A percentile compares a stretch with the other conserved stretches of the same genome.
phyloP scores from a whole-genome alignment of 768 basidiomycete species.

The Paxillus rubicundulus region DNA sequence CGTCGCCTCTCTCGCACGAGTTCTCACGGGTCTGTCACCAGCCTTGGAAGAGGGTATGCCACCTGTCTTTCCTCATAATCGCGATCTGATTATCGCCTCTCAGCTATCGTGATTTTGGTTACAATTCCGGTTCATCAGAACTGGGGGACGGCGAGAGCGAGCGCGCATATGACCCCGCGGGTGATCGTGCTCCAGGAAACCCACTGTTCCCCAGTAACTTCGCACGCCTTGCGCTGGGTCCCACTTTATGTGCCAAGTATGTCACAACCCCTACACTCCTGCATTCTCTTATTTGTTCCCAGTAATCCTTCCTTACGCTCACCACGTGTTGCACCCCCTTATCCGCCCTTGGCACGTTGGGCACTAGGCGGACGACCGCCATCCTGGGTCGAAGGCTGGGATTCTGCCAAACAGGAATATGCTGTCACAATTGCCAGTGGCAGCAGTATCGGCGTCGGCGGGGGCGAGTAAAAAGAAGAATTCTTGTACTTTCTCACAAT shows the following conservation, averaged over 20 bases:
- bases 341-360: slow-evolving; percentile 25
- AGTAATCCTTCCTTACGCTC: slow-evolving; percentile 28
- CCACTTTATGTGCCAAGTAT: slow-evolving; percentile 59
- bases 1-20: slow-evolving; percentile 24
- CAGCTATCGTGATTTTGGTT: slow-evolving; percentile 17
- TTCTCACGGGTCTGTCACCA: slow-evolving; percentile 26
- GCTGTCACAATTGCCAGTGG: slow-evolving; percentile 41
- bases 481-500: neutral
- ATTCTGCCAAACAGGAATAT: slow-evolving; percentile 41
- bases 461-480: slow-evolving; percentile 17
- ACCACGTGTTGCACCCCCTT: slow-evolving; percentile 2
- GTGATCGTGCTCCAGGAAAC: slow-evolving; percentile 66
- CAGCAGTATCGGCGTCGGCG: slow-evolving; percentile 25
- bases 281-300: neutral
- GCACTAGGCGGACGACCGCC: slow-evolving; percentile 30
- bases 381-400: slow-evolving; percentile 43
- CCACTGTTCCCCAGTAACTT: slow-evolving; percentile 85
- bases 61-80: neutral
- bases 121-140: slow-evolving; percentile 17
- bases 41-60: slow-evolving; percentile 28
- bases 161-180: slow-evolving; percentile 47
- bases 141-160: slow-evolving; percentile 27
- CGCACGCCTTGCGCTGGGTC: slow-evolving; percentile 59
- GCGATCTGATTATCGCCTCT: neutral
- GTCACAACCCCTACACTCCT: slow-evolving; percentile 13